Percentiles rank a stretch among this genome's conserved stretches.
Conservation (phyloP, 2,329 filamentous ascomycete genomes). For the Domatiomyces globalis region DNA sequence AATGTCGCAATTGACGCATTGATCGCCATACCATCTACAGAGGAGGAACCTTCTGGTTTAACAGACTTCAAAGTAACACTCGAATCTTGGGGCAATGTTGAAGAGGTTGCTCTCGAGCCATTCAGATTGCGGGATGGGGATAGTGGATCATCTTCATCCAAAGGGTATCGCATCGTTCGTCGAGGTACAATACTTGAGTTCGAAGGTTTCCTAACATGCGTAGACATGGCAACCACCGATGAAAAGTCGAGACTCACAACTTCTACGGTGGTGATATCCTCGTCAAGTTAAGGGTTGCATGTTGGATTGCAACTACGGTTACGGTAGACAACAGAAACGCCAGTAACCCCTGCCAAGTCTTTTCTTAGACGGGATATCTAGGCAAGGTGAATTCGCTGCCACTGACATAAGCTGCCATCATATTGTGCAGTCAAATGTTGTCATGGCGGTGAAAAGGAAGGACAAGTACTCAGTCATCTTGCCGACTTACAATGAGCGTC, state of each 20-base stretch:
- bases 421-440: slow-evolving; percentile 6
- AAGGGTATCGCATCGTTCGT: background rate
- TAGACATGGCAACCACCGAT: no score
- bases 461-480: slow-evolving; percentile 96
- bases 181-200: background rate
- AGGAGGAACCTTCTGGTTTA: background rate
- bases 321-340: no score
- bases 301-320: no score
- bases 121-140: background rate
- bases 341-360: background rate
- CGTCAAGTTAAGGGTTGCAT: no score
- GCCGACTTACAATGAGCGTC: slow-evolving; percentile 96
- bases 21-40: slow-evolving; percentile 10
- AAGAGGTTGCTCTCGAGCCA: background rate
- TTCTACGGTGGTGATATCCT: no score
- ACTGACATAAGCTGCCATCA: background rate
- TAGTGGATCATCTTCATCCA: background rate
- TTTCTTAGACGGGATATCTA: background rate
- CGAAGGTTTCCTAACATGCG: no score
- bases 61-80: background rate
- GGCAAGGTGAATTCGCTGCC: background rate
- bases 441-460: slow-evolving; percentile 26
- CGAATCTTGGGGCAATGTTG: background rate
- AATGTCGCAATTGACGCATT: slow-evolving; percentile 16
- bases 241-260: no score